Conservation (phyloP, 352 stramenopile species). For the Globisporangium uncinulatum region DNA sequence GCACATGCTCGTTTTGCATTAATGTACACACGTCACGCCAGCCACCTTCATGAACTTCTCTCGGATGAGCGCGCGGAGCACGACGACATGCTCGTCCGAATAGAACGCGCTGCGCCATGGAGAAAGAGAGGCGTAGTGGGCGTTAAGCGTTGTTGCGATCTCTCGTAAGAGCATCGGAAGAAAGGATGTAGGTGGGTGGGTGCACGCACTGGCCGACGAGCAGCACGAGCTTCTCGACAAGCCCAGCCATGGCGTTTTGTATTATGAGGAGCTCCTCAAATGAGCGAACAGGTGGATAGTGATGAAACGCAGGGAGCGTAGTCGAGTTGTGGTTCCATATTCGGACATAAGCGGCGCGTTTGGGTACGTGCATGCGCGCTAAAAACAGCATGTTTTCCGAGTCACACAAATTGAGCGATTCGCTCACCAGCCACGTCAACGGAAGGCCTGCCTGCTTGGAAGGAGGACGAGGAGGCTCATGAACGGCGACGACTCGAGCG, state of each 20-base stretch:
- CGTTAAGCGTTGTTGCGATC: too few relatives aligned
- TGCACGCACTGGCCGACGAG: slow-evolving; percentile 61
- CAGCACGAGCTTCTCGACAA: slow-evolving; percentile 86
- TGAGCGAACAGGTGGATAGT: neutral
- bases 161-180: neutral
- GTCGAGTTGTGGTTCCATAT: neutral
- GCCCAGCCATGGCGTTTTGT: slow-evolving; percentile 49
- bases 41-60: slow-evolving; percentile 86
- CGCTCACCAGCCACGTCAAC: neutral
- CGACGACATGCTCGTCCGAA: slow-evolving; percentile 83
- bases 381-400: too few relatives aligned
- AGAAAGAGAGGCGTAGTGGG: neutral
- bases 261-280: neutral
- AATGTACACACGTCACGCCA: too few relatives aligned
- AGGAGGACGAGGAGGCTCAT: neutral
- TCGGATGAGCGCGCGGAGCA: slow-evolving; percentile 76
- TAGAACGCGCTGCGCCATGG: slow-evolving; percentile 69
- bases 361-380: too few relatives aligned
- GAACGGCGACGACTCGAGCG: too few relatives aligned
- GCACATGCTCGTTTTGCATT: neutral
- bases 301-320: too few relatives aligned
- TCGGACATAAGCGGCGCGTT: neutral
- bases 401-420: neutral
- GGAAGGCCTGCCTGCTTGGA: neutral
- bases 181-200: neutral